Evolutionary conservation across 768 basidiomycete genomes (phyloP), one percentile per base, ranked within the genome.

Genomic region (Agaricus blazei): DNA sequence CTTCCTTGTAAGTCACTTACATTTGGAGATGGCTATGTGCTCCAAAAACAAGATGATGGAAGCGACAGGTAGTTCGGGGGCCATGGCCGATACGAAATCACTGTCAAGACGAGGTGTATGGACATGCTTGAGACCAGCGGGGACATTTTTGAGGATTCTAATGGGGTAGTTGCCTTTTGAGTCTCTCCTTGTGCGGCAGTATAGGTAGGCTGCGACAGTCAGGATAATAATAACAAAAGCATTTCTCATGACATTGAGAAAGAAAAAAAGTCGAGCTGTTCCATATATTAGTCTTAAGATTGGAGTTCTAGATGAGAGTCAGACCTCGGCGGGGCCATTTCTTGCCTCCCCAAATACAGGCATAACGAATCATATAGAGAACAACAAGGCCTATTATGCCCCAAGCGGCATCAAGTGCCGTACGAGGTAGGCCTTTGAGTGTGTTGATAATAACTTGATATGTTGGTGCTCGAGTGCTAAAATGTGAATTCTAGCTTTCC

Each of bases 1-100:
- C 15, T 34, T 37, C 15, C 38, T 43, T 19, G 29, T 61, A 7
- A 55, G 6, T 11, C n/a, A 70, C 82, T 64, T 67, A 88, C 90
- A 90, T 71, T 94, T 96, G n/a, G 90, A 83, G 61, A 99, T 99
- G 29, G 95, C 89, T 57, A 98, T 98, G 72, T 99, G 97, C 69
- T 98, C 96, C 49, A 98, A 75, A 12, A 98, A 75, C 44, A 98
- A 77, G 64, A 96, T 88, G 60, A 96, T 92, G 0, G 90, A 93
- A n/a, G 91, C 85, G 3, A 93, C 82, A 2, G 91, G 90, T 3
- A 98, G 67, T 55, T 96, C 78, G 5, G 84, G 73, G 1, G 79
- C 87, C 53, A 98, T 74, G 0, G 90, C 91, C 0, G 64, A 55
- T 29, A 96, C 67, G 24, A 96, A 77, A 9, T 71, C 59, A 1